Evolutionary conservation across 2,329 filamentous ascomycete species (phyloP).

Genomic region (Paraconiothyrium sp.): DNA sequence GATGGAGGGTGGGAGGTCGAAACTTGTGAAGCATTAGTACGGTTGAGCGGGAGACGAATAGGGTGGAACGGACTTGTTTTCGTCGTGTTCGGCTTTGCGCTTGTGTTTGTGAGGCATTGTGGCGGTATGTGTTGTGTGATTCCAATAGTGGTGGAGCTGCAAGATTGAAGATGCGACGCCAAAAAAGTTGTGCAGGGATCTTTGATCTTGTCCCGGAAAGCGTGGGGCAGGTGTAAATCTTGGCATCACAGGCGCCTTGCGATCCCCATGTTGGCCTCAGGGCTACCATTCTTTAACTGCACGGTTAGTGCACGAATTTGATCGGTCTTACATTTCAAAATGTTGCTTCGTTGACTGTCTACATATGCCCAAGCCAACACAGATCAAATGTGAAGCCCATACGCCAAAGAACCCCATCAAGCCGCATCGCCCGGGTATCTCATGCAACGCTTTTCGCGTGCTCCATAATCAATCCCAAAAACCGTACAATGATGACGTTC

Average conservation of each 20-base stretch:
- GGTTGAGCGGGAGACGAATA: conserved; percentile 12
- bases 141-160: conserved; percentile 11
- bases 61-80: conserved; percentile 42
- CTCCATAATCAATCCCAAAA: background rate
- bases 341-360: too few species aligned
- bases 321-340: too few species aligned
- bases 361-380: background rate
- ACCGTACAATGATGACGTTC: background rate
- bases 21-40: conserved; percentile 58
- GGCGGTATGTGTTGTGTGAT: conserved; percentile 5
- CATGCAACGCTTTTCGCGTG: background rate
- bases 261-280: too few species aligned
- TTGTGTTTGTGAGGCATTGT: conserved; percentile 90
- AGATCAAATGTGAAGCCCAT: background rate
- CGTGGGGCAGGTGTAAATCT: background rate
- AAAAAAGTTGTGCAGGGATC: conserved; percentile 17
- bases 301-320: too few species aligned
- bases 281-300: too few species aligned
- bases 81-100: conserved; percentile 61
- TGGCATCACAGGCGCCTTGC: background rate
- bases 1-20: conserved; percentile 68
- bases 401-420: background rate
- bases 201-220: background rate
- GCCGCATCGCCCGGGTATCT: background rate
- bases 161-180: conserved; percentile 2